phyloP scores from a whole-genome alignment of 495 filamentous ascomycete species.

The Cairneyella variabilis region DNA sequence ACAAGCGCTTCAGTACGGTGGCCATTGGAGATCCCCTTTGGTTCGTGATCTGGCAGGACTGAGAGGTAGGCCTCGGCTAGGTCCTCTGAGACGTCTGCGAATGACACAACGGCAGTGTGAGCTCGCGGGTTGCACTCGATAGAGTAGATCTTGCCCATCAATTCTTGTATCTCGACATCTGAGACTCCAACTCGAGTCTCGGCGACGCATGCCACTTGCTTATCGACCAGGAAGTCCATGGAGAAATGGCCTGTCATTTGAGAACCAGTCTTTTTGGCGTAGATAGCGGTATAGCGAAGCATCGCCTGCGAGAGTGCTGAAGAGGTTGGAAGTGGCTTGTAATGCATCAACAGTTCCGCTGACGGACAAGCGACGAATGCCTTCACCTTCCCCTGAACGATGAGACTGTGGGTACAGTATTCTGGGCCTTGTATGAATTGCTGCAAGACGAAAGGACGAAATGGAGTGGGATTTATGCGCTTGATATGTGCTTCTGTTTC shows the following conservation, averaged over 20 bases:
- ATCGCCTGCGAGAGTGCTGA: slow-evolving; percentile 53
- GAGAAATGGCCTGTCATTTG: slow-evolving; percentile 65
- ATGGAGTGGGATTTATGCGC: slow-evolving; percentile 48
- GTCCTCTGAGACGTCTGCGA: slow-evolving; percentile 31
- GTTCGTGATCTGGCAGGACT: slow-evolving; percentile 24
- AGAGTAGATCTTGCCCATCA: slow-evolving; percentile 38
- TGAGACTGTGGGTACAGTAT: slow-evolving; percentile 65
- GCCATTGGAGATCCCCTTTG: slow-evolving; percentile 16
- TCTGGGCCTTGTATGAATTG: slow-evolving; percentile 60
- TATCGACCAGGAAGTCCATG: slow-evolving; percentile 60
- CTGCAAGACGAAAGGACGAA: slow-evolving; percentile 64
- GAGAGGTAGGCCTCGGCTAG: slow-evolving; percentile 38
- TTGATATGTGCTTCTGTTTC: slow-evolving; percentile 53
- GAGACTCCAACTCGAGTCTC: slow-evolving; percentile 5
- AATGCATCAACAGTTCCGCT: slow-evolving; percentile 56
- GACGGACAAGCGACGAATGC: slow-evolving; percentile 62
- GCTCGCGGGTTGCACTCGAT: slow-evolving; percentile 63
- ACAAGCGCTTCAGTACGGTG: slow-evolving; percentile 19
- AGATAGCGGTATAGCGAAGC: slow-evolving; percentile 54
- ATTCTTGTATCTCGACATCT: slow-evolving; percentile 21
- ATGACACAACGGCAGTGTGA: slow-evolving; percentile 56
- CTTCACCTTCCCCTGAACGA: slow-evolving; percentile 55
- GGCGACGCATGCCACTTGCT: not conserved
- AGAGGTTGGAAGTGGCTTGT: slow-evolving; percentile 49
- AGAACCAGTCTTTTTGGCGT: slow-evolving; percentile 38